Base-by-base conservation (phyloP, 139 green algal genomes). In the Astrephomene gubernaculifera region DNA sequence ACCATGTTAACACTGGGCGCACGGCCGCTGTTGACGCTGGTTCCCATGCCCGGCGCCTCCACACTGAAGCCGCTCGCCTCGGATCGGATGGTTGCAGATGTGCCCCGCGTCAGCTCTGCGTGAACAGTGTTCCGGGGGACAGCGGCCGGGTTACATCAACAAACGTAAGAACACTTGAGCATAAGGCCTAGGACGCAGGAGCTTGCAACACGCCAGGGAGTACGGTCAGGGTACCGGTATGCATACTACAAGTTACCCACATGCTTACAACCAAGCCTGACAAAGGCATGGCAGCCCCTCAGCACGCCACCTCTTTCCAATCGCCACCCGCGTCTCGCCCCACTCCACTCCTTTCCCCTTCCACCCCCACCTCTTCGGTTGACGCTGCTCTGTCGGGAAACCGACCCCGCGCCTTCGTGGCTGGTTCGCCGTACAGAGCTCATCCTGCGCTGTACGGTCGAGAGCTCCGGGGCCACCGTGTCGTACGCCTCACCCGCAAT, bases 401-500 rank as follows among this genome's bases (percentile, higher is more conserved):
- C n/a, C n/a, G n/a, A n/a, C n/a, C n/a, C n/a, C n/a, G n/a, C n/a
- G n/a, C n/a, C n/a, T n/a, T n/a, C n/a, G n/a, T n/a, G n/a, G n/a
- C n/a, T n/a, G n/a, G n/a, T n/a, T n/a, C n/a, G n/a, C n/a, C n/a
- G n/a, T n/a, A n/a, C n/a, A n/a, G n/a, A n/a, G n/a, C n/a, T n/a
- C n/a, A n/a, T n/a, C n/a, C n/a, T n/a, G 8, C 54, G 41, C 22
- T 49, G 25, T 1, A 63, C 27, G 27, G 78, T 75, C 14, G 78
- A 84, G 43, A 84, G 78, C 63, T 84, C 78, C 12, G 61, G 43
- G 6, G 78, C 78, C 63, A 84, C 78, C 5, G 63, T 74, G 44
- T 84, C 78, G 38, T 36, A 39, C 29, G 78, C 78, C 63, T 84
- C 78, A 2, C 61, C 41, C 10, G 78, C 78, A 29, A 84, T 69